phyloP scores from a whole-genome alignment of 2,329 filamentous ascomycete species.

The Pseudogymnoascus sp. region DNA sequence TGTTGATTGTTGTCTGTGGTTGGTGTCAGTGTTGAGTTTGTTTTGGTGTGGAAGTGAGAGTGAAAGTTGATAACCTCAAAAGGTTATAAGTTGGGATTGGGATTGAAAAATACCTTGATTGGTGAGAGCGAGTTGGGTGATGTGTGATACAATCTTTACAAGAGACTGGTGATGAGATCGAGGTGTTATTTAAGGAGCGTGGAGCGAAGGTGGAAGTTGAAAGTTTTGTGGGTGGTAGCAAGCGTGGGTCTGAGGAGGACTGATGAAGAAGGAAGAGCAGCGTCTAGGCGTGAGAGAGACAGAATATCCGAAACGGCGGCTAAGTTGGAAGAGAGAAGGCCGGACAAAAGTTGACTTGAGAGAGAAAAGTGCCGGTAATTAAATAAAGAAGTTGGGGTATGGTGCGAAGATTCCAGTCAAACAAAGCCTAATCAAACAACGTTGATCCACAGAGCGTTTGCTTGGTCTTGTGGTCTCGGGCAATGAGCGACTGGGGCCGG shows the following conservation, averaged over 20 bases:
- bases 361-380: neutral
- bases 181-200: conserved; percentile 1
- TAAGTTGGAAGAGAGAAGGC: neutral
- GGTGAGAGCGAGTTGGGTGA: neutral
- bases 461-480: neutral
- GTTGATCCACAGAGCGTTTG: conserved; percentile 6
- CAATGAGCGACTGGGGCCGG: conserved; percentile 1
- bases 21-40: neutral
- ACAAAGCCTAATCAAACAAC: conserved; percentile 2
- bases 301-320: conserved; percentile 3
- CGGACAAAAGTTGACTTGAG: neutral
- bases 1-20: neutral
- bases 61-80: neutral
- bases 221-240: neutral
- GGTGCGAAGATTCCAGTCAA: conserved; percentile 1
- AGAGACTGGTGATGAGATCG: neutral
- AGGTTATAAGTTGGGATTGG: neutral
- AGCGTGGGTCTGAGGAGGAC: neutral
- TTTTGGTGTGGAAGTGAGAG: neutral
- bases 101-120: neutral
- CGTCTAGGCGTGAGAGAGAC: neutral
- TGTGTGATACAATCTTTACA: neutral
- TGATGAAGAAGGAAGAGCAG: neutral
- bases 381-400: neutral
- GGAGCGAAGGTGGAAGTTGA: neutral